Evolutionary conservation across 305 asterid species (phyloP).

Genomic region (Fraxinus dipetala): DNA sequence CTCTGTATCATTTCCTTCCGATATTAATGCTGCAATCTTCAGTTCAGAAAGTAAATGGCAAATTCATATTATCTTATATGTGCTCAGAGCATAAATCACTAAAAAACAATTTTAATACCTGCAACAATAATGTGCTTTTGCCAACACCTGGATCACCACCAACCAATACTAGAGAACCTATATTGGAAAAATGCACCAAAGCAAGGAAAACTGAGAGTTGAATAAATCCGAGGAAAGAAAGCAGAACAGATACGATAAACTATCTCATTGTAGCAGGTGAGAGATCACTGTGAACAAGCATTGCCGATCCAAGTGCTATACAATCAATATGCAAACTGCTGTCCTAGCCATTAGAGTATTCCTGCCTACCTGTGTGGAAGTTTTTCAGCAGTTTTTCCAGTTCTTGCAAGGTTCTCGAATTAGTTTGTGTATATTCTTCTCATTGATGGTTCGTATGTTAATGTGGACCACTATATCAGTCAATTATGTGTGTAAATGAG

Average conservation of each 20-base stretch:
- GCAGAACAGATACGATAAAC: not conserved
- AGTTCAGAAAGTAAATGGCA: conserved; percentile 15
- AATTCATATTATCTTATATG: not conserved
- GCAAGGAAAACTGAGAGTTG: not conserved
- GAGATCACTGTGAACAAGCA: conserved; percentile 2
- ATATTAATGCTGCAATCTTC: conserved; percentile 82
- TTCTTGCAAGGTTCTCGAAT: not conserved
- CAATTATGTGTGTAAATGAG: not conserved
- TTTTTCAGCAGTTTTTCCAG: not conserved
- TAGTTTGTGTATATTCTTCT: not conserved
- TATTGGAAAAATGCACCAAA: conserved; percentile 15
- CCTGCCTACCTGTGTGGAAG: not conserved
- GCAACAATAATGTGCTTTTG: conserved; percentile 86
- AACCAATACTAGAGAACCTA: conserved; percentile 90
- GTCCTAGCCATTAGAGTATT: not conserved
- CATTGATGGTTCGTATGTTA: not conserved
- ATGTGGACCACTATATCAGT: not conserved
- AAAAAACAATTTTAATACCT: conserved; percentile 45
- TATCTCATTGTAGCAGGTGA: not conserved
- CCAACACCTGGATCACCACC: conserved; percentile 99
- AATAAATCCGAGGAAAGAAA: not conserved
- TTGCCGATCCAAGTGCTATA: conserved; percentile 4
- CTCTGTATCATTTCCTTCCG: conserved; percentile 51
- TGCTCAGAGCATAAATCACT: conserved; percentile 19
- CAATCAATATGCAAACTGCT: not conserved